Base-by-base conservation (phyloP, 2,329 filamentous ascomycete species). In the Botrytis pseudocinerea region DNA sequence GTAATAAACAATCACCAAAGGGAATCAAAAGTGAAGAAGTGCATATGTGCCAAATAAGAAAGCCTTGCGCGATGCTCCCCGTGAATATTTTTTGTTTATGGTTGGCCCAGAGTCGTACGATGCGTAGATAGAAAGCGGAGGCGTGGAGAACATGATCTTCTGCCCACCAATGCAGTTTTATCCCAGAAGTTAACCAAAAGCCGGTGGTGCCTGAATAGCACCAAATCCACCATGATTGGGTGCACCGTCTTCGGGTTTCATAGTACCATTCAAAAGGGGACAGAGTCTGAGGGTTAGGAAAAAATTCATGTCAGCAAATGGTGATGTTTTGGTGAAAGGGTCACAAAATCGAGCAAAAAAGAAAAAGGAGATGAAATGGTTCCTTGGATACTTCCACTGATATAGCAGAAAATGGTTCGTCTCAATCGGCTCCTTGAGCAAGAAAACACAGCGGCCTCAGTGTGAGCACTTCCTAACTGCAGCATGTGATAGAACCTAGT, bases 241-340 rank as follows among this genome's bases (percentile, higher is more conserved):
- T n/a, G 84, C 83, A 73, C 84, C 84, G 75, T 87, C 87, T 77
- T 88, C 87, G 57, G 85, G 83, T 76, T 92, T 91, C 85, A 92
- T 92, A 46, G 92, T 93, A 70, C 94, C 93, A 81, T 97, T 97
- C 75, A 97, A 90, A 82, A 96, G 86, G 65, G 93, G 93, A 82
- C 93, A 97, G 79, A 95, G 88, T 82, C 91, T 94, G 87, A 81
- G 32, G 38, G 63, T 28, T 69, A 40, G 6, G 25, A n/a, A 35
- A 35, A 69, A 12, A 42, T 59, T 14, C 60, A 48, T 72, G 70
- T 72, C 54, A 72, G 70, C 70, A 72, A 69, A 69, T 28, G 44
- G 48, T 60, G 32, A 40, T 61, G 28, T 57, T 46, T 38, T 12
- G 42, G 35, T 22, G 38, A 54, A 71, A 54, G 12, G 25, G 25